phyloP scores from a whole-genome alignment of 345 rosid genomes.

The Citrus maxima region DNA sequence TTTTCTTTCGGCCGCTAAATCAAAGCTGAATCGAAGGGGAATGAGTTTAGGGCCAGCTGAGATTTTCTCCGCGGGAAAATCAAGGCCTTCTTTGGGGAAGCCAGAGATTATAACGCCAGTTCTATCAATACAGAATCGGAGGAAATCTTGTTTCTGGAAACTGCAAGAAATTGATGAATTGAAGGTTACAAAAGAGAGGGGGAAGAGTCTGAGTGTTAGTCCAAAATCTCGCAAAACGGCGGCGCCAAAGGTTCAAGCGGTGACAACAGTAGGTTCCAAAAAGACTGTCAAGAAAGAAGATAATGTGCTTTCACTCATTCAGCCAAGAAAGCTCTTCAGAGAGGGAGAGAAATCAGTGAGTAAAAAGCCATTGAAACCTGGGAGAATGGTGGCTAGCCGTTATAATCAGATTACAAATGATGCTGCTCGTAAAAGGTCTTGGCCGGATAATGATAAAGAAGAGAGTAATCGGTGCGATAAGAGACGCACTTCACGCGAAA shows the following conservation, averaged over 20 bases:
- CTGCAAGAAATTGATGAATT: slow-evolving; percentile 74
- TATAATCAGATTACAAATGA: slow-evolving; percentile 53
- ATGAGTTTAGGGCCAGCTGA: slow-evolving; percentile 86
- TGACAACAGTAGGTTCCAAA: slow-evolving; percentile 60
- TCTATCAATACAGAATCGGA: slow-evolving; percentile 61
- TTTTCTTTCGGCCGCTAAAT: slow-evolving; percentile 33
- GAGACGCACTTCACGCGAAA: slow-evolving; percentile 57
- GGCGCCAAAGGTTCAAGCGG: slow-evolving; percentile 45
- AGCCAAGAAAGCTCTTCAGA: slow-evolving; percentile 77
- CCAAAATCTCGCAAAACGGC: slow-evolving; percentile 62
- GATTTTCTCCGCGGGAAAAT: slow-evolving; percentile 48
- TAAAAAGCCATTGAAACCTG: slow-evolving; percentile 60
- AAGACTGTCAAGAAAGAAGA: slow-evolving; percentile 73
- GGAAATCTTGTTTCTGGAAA: slow-evolving; percentile 90
- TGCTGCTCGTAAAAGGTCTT: slow-evolving; percentile 56
- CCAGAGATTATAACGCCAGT: slow-evolving; percentile 58
- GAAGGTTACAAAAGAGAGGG: slow-evolving; percentile 59
- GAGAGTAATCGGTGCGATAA: slow-evolving; percentile 54
- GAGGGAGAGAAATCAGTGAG: slow-evolving; percentile 62
- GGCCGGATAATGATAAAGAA: slow-evolving; percentile 62
- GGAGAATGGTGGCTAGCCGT: slow-evolving; percentile 74
- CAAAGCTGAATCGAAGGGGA: slow-evolving; percentile 58
- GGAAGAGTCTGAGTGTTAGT: slow-evolving; percentile 71
- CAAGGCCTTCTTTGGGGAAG: slow-evolving; percentile 34
- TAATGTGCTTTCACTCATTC: slow-evolving; percentile 46